Evolutionary conservation across 331 rosid genomes (phyloP).

Genomic region (Dryas integrifolia): DNA sequence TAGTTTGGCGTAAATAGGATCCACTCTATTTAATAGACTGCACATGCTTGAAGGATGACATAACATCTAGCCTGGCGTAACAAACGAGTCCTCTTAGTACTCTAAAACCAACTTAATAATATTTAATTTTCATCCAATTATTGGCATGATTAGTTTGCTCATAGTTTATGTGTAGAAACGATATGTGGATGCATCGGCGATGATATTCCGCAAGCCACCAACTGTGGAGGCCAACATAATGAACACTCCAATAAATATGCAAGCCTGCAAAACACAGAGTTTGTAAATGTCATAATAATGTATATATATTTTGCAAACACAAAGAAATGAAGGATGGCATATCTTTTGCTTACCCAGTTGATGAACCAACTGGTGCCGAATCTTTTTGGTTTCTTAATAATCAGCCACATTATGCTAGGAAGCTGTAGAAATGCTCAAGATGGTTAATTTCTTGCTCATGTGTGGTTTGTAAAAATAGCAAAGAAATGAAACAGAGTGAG

Average conservation of each 20-base stretch:
- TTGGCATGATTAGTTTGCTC: background rate
- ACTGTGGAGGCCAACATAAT: constrained; percentile 86
- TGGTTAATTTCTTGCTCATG: background rate
- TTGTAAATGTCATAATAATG: background rate
- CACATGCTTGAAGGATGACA: background rate
- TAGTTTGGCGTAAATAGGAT: background rate
- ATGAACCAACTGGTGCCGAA: constrained; percentile 74
- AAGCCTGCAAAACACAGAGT: constrained; percentile 38
- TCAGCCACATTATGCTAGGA: constrained; percentile 83
- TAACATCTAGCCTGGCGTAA: too few species aligned
- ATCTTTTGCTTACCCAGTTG: constrained; percentile 68
- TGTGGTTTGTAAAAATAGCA: too few species aligned
- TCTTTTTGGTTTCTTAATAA: constrained; percentile 80
- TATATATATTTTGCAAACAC: background rate
- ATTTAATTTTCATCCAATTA: background rate
- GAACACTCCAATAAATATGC: constrained; percentile 69
- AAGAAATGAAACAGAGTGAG: background rate
- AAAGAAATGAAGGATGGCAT: too few species aligned
- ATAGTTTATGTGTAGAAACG: constrained; percentile 56
- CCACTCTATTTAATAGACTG: background rate
- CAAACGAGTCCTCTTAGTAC: background rate
- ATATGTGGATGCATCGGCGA: constrained; percentile 70
- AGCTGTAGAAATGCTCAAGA: constrained; percentile 44
- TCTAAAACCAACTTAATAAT: background rate
- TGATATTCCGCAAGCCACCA: constrained; percentile 82